Conservation (phyloP, 1,284 basidiomycete genomes). For the Rhodotorula sp. region DNA sequence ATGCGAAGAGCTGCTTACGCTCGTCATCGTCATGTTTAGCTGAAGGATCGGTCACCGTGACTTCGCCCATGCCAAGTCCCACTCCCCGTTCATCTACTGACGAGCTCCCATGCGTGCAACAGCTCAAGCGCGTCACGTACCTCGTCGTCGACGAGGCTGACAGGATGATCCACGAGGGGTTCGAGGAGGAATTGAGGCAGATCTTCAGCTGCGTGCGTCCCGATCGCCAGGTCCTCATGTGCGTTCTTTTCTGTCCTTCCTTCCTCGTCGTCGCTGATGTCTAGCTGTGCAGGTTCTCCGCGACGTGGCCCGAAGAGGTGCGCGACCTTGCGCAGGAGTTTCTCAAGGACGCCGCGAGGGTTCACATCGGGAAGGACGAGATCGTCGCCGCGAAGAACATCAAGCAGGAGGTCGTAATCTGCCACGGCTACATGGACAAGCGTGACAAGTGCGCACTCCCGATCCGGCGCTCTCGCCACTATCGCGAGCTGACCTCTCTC, state of each 20-base stretch:
- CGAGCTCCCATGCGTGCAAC: not conserved
- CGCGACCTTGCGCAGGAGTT: slow-evolving; percentile 54
- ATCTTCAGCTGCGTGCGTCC: slow-evolving; percentile 40
- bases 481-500: no score
- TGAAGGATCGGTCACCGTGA: slow-evolving; percentile 52
- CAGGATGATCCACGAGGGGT: slow-evolving; percentile 88
- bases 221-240: slow-evolving; percentile 20
- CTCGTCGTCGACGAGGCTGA: slow-evolving; percentile 94
- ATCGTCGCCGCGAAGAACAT: not conserved
- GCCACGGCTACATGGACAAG: not conserved
- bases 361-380: slow-evolving; percentile 18
- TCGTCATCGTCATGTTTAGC: not conserved
- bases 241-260: slow-evolving; percentile 57
- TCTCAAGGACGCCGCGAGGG: slow-evolving; percentile 53
- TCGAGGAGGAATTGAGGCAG: not conserved
- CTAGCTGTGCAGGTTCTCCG: slow-evolving; percentile 82
- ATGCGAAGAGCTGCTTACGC: not conserved
- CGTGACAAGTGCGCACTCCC: slow-evolving; percentile 1
- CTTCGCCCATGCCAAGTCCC: slow-evolving; percentile 51
- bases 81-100: slow-evolving; percentile 62
- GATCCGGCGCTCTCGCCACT: slow-evolving; percentile 1
- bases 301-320: slow-evolving; percentile 61
- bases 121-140: slow-evolving; percentile 72
- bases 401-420: slow-evolving; percentile 11
- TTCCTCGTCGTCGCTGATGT: slow-evolving; percentile 54